phyloP scores from a whole-genome alignment of 768 basidiomycete species.

The Exidia glandulosa region DNA sequence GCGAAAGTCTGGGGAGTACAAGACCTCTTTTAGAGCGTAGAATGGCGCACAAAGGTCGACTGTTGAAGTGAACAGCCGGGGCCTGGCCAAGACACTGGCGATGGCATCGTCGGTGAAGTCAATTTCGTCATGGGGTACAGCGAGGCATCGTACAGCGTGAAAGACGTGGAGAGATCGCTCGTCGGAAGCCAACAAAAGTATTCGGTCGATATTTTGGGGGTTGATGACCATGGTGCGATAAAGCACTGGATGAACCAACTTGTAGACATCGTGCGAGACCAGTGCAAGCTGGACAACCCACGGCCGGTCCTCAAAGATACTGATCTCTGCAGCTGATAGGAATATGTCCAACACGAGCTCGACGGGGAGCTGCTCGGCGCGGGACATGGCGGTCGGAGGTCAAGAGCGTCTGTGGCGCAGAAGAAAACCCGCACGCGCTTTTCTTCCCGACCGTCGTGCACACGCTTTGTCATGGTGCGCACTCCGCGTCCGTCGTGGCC shows the following conservation, averaged over 20 bases:
- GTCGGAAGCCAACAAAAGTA: not conserved
- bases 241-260: not conserved
- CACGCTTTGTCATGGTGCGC: not conserved
- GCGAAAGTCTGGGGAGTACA: not conserved
- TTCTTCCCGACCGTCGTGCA: too few relatives aligned
- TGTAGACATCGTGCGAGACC: not conserved
- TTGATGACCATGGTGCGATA: not conserved
- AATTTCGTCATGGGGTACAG: too few relatives aligned
- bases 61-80: not conserved
- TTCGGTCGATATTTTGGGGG: not conserved
- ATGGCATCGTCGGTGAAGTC: not conserved
- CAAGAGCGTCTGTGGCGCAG: too few relatives aligned
- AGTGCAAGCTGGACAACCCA: not conserved
- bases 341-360: too few relatives aligned
- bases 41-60: not conserved
- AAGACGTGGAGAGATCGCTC: not conserved
- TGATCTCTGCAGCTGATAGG: too few relatives aligned
- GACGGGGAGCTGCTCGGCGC: too few relatives aligned
- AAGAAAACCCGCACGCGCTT: too few relatives aligned
- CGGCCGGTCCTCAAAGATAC: not conserved
- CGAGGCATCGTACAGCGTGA: not conserved
- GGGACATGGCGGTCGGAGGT: too few relatives aligned
- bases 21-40: not conserved
- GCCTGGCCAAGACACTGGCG: not conserved
- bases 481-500: not conserved